phyloP scores from a whole-genome alignment of 805 yeast species.

The Lipomyces starkeyi region DNA sequence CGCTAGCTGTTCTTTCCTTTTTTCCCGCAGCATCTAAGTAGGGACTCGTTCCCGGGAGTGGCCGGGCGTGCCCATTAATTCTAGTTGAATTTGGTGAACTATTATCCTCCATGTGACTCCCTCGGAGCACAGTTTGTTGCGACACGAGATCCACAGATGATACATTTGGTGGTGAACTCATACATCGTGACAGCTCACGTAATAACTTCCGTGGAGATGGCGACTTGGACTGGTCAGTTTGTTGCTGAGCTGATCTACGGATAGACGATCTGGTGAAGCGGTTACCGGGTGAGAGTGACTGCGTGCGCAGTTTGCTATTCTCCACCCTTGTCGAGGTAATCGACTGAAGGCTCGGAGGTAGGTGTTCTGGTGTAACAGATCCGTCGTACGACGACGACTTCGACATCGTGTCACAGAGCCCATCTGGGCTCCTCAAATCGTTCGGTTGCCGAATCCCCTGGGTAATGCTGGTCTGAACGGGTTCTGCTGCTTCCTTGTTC shows the following conservation, averaged over 20 bases:
- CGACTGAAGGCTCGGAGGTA: neutral
- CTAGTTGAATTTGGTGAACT: neutral
- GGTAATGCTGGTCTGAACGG: neutral
- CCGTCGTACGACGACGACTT: neutral
- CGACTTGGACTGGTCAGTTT: neutral
- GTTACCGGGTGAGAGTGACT: neutral
- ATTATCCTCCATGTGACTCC: neutral
- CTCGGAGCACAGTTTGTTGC: neutral
- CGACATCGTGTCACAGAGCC: neutral
- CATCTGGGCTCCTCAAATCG: neutral
- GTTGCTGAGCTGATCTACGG: neutral
- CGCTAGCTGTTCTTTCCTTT: neutral
- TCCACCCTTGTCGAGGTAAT: neutral
- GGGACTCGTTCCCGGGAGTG: neutral
- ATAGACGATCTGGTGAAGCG: neutral
- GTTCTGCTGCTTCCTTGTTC: neutral
- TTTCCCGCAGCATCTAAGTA: neutral
- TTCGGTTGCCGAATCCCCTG: neutral
- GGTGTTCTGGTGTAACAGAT: neutral
- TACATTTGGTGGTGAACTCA: slow-evolving; percentile 3
- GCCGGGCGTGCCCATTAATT: neutral
- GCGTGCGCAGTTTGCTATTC: neutral
- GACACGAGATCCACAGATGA: neutral
- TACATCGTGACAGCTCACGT: slow-evolving; percentile 3
- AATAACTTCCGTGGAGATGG: slow-evolving; percentile 4